A percentile compares a stretch with the other conserved stretches of the same genome.
These are phyloP conservation scores for Trichomonas tenax DNA, from an alignment of 208 protist genomes.

Conservation along the genomic window DNA sequence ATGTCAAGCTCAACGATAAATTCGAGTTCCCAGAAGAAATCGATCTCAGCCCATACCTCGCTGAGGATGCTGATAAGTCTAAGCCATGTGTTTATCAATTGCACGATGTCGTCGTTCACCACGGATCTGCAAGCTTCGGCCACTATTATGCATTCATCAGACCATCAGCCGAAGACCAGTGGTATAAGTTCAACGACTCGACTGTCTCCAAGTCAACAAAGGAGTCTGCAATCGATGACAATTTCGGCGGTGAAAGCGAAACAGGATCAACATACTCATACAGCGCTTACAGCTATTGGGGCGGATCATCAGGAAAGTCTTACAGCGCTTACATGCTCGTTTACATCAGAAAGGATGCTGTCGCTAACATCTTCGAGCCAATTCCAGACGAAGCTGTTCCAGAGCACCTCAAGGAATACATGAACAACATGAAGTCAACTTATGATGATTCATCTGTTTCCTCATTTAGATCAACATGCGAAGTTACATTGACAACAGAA, in stretches of 20 bases:
- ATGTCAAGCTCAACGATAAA: slow-evolving; percentile 51
- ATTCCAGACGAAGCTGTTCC: background rate
- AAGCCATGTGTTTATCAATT: background rate
- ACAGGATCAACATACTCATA: background rate
- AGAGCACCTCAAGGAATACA: background rate
- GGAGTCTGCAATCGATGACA: background rate
- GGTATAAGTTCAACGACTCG: background rate
- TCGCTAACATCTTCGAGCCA: background rate
- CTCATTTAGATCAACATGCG: no score
- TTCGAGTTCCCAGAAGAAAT: background rate
- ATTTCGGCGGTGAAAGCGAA: background rate
- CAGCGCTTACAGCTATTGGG: no score
- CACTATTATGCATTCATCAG: background rate
- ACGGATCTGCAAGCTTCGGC: background rate
- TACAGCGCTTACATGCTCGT: background rate
- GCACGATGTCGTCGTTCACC: background rate
- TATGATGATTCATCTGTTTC: no score
- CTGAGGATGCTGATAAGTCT: background rate
- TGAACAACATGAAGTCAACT: no score
- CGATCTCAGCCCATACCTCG: background rate
- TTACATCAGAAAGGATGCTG: background rate
- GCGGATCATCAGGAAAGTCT: background rate
- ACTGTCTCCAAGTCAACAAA: background rate
- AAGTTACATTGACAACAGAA: no score
- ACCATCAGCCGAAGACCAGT: background rate